Base-by-base conservation (phyloP, 306 rosid genomes). In the Gastrolobium villosum region DNA sequence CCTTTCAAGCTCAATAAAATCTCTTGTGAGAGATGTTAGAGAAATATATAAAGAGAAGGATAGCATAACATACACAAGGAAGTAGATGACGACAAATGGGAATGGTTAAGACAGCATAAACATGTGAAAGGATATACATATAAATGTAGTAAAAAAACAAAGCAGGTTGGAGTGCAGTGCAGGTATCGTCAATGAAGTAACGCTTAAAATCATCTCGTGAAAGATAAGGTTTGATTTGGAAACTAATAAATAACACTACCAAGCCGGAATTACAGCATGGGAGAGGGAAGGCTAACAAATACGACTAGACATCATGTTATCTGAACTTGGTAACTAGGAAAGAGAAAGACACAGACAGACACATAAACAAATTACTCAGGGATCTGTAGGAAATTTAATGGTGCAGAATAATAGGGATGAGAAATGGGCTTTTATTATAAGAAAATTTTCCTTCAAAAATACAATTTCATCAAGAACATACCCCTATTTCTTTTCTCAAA, bases 141-240 rank as follows among this genome's bases (percentile, higher is more conserved):
- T 70, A 71, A 60, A 50, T 34, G 31, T 35, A 28, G 15, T 75
- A 20, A 20, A 75, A 55, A 48, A 57, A 41, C 45, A 63, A 66
- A 70, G 59, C 37, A 79, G 54, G 61, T 36, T 45, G 14, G 63
- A 78, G 76, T 79, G 49, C 0, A 77, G 72, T 75, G 71, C 10
- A 39, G 48, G 36, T 61, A 41, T 36, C 50, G 64, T 9, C 67
- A 77, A 50, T 1, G 30, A 49, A 11, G 68, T 31, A 6, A 70
- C 40, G 35, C 7, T 50, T 45, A 83, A 79, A 45, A 56, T 39
- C 65, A 84, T 84, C 89, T 76, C 92, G 90, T 86, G 92, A 82
- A 84, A 63, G 90, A 82, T 55, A 61, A 88, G 82, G 84, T 67
- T 40, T 15, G 30, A 49, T 5, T 54, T 57, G 20, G 3, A 66